These are phyloP conservation scores for Colletotrichum orbiculare DNA, from an alignment of 2,329 filamentous ascomycete genomes.

Conservation along the genomic window DNA sequence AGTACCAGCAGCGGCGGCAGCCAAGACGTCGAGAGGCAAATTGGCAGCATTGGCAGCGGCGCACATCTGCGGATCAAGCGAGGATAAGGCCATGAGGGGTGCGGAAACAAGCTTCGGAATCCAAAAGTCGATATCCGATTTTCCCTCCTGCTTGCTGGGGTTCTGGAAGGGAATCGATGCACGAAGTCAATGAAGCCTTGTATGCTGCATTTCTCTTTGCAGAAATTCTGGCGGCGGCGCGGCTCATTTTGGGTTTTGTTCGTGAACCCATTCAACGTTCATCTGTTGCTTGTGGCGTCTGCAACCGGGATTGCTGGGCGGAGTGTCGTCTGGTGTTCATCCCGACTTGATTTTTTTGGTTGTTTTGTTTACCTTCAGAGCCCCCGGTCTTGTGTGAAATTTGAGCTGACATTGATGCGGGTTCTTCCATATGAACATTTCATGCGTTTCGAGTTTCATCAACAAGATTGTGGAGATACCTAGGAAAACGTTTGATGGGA, in stretches of 20 bases:
- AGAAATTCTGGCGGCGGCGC: too few species aligned
- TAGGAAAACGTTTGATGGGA: not conserved
- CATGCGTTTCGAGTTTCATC: slow-evolving; percentile 22
- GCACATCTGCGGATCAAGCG: slow-evolving; percentile 15
- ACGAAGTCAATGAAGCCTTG: too few species aligned
- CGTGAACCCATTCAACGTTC: too few species aligned
- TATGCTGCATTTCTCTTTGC: too few species aligned
- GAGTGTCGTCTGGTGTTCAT: not conserved
- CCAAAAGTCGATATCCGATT: too few species aligned
- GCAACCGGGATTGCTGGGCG: too few species aligned
- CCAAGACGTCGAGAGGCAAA: slow-evolving; percentile 15
- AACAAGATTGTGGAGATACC: too few species aligned
- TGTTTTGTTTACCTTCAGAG: not conserved
- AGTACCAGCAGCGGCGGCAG: not conserved
- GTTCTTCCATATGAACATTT: not conserved
- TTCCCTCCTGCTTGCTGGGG: too few species aligned
- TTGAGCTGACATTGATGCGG: slow-evolving; percentile 4
- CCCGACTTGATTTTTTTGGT: not conserved
- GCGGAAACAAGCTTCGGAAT: slow-evolving; percentile 9
- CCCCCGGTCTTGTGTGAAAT: too few species aligned
- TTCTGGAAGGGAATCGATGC: too few species aligned
- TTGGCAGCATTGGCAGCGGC: slow-evolving; percentile 23
- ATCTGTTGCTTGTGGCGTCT: too few species aligned
- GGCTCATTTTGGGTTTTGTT: too few species aligned
- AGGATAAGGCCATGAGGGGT: not conserved